Conservation (phyloP, 495 filamentous ascomycete species). For the Rusavskia elegans region DNA sequence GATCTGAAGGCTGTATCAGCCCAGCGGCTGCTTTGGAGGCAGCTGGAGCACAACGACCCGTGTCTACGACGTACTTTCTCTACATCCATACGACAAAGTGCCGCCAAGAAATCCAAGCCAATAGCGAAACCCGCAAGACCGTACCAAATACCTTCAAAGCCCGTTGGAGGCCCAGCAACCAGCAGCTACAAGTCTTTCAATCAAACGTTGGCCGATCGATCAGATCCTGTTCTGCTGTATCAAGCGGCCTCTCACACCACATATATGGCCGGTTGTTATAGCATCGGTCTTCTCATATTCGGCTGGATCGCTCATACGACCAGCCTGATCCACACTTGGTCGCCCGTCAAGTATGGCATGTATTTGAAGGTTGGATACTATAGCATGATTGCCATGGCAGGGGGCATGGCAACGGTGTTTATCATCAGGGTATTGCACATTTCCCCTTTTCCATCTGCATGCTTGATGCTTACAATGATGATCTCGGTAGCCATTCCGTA, state of each 20-base stretch:
- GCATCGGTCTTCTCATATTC: slow-evolving; percentile 3
- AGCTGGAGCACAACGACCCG: background rate
- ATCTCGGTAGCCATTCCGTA: slow-evolving; percentile 9
- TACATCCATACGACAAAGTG: background rate
- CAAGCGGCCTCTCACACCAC: slow-evolving; percentile 5
- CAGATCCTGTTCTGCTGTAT: slow-evolving; percentile 6
- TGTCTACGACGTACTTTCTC: background rate
- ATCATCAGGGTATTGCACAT: slow-evolving; percentile 2
- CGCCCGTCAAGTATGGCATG: background rate
- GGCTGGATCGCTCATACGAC: background rate
- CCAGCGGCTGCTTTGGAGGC: background rate
- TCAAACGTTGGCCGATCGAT: slow-evolving; percentile 6
- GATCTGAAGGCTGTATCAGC: background rate
- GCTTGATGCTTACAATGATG: background rate
- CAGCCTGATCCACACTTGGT: background rate
- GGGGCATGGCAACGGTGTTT: slow-evolving; percentile 3
- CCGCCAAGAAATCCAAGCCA: background rate
- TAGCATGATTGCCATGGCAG: slow-evolving; percentile 5
- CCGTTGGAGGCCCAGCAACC: background rate
- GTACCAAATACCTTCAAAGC: background rate
- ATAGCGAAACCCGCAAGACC: background rate
- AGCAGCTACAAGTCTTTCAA: slow-evolving; percentile 6
- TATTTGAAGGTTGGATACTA: background rate
- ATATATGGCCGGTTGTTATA: slow-evolving; percentile 10
- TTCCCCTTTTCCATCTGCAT: background rate